These are phyloP conservation scores for Psilocybe cyanescens DNA, from an alignment of 768 basidiomycete genomes.

Conservation along the genomic window DNA sequence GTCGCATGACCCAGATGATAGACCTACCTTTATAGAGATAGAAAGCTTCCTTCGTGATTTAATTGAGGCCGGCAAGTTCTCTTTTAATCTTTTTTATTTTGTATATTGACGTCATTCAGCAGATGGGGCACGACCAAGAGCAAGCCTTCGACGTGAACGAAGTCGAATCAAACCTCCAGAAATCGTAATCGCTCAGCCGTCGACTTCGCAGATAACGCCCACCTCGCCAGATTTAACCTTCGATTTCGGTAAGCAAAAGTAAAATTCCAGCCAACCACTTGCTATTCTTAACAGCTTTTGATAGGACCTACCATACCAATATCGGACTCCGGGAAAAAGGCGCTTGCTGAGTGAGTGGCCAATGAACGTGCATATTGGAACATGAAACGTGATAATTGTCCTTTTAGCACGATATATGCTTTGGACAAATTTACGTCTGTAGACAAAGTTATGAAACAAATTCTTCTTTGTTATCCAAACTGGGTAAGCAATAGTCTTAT, in stretches of 20 bases:
- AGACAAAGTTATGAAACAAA: conserved; percentile 3
- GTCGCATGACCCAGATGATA: conserved; percentile 6
- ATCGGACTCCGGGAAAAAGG: neutral
- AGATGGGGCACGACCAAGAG: neutral
- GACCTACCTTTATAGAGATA: conserved; percentile 6
- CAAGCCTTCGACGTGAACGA: neutral
- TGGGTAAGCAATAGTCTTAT: neutral
- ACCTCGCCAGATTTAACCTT: neutral
- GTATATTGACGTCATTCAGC: neutral
- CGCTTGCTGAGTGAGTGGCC: neutral
- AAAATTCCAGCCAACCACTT: neutral
- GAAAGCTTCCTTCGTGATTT: conserved; percentile 1
- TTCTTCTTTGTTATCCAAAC: conserved; percentile 9
- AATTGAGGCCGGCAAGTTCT: neutral
- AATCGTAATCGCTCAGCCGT: neutral
- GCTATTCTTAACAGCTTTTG: neutral
- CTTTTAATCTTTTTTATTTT: neutral
- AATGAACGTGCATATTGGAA: neutral
- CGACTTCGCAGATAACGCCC: neutral
- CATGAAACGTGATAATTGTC: too few relatives aligned
- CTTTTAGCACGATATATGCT: neutral
- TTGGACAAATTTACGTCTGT: conserved; percentile 3
- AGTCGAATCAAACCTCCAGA: neutral
- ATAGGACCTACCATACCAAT: conserved; percentile 3
- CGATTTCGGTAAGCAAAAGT: neutral